Percentiles rank a stretch among this genome's conserved stretches.
Evolutionary conservation across 202 grass and related monocot genomes (phyloP).

Genomic region (Bolboschoenoplectus hybrid): DNA sequence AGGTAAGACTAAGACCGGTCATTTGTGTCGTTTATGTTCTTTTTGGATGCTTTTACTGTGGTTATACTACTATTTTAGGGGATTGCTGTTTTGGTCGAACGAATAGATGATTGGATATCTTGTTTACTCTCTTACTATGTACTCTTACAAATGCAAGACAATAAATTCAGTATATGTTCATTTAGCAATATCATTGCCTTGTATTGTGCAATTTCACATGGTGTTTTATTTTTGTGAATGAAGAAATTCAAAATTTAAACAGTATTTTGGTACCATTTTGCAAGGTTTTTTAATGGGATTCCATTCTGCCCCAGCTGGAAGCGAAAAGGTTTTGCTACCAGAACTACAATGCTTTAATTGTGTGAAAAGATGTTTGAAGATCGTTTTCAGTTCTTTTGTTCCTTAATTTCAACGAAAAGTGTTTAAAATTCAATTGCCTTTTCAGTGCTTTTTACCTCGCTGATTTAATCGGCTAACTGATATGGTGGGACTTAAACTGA

Average conservation of each 20-base stretch:
- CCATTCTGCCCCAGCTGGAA: not conserved
- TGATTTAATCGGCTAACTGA: not conserved
- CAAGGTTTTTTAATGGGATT: slow-evolving; percentile 5
- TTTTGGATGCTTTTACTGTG: slow-evolving; percentile 35
- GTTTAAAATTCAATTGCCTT: not conserved
- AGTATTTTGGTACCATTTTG: not conserved
- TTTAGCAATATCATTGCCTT: slow-evolving; percentile 22
- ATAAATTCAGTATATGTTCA: slow-evolving; percentile 33
- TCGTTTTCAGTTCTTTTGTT: not conserved
- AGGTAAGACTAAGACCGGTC: slow-evolving; percentile 36
- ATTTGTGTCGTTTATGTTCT: slow-evolving; percentile 28
- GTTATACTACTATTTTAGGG: slow-evolving; percentile 35
- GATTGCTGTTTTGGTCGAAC: slow-evolving; percentile 28
- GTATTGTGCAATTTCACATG: not conserved
- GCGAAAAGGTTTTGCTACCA: not conserved
- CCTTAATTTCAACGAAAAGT: not conserved
- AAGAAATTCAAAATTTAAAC: not conserved
- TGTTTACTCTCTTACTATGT: slow-evolving; percentile 35
- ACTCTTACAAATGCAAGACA: not conserved
- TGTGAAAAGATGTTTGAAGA: not conserved
- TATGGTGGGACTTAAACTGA: not conserved
- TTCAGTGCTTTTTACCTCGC: not conserved
- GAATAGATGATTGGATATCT: slow-evolving; percentile 33
- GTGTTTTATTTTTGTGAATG: slow-evolving; percentile 9
- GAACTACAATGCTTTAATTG: not conserved